phyloP scores from a whole-genome alignment of 495 filamentous ascomycete genomes.

The Acidomyces sp. region DNA sequence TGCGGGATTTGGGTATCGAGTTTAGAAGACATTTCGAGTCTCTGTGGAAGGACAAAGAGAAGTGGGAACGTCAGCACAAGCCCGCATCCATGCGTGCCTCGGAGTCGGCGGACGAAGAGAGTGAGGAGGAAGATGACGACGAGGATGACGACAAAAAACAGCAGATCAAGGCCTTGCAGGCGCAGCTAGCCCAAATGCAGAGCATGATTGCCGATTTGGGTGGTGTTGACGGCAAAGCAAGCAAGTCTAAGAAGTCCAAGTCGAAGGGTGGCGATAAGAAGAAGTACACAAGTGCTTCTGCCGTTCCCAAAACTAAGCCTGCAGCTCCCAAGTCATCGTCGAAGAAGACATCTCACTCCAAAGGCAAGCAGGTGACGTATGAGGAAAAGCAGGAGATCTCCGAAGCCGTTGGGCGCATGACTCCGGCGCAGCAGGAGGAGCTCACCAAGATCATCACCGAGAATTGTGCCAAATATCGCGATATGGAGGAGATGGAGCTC shows the following conservation, averaged over 20 bases:
- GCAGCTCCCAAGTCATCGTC: conserved; percentile 14
- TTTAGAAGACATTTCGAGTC: conserved; percentile 58
- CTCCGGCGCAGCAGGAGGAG: conserved; percentile 56
- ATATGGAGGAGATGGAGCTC: conserved; percentile 78
- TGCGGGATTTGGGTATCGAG: conserved; percentile 54
- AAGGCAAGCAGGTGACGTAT: conserved; percentile 38
- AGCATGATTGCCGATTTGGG: conserved; percentile 21
- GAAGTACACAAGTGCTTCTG: conserved; percentile 26
- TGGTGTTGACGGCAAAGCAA: conserved; percentile 33
- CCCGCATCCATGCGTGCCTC: conserved; percentile 38
- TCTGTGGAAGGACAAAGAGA: conserved; percentile 59
- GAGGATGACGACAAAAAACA: conserved; percentile 47
- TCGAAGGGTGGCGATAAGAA: conserved; percentile 47
- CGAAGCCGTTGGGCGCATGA: conserved; percentile 59
- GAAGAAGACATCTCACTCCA: conserved; percentile 17
- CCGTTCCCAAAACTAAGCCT: conserved; percentile 5
- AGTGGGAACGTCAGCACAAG: conserved; percentile 62
- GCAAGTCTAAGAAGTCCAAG: conserved; percentile 34
- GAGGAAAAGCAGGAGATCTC: conserved; percentile 80
- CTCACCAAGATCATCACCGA: conserved; percentile 80
- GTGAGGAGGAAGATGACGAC: conserved; percentile 52
- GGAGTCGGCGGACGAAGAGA: conserved; percentile 41
- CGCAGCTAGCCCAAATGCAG: conserved; percentile 48
- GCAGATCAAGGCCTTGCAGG: conserved; percentile 48
- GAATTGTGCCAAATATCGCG: conserved; percentile 63